Base-by-base conservation (phyloP, 75 land plant genomes). In the Pseudotsuga menziesii region DNA sequence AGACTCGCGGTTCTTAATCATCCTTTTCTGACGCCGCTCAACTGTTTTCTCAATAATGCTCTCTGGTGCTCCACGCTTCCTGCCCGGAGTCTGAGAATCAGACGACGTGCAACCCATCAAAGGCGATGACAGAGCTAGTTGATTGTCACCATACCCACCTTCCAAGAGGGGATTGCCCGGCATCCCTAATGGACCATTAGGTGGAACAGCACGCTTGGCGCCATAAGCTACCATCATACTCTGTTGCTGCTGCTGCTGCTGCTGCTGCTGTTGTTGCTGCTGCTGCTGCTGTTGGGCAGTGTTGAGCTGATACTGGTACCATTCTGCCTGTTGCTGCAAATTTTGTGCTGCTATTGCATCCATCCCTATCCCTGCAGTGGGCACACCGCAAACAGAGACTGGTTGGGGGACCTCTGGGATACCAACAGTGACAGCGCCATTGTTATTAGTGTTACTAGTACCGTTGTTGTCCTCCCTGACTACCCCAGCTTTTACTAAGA, bases 1-100 rank as follows among this genome's bases (percentile, higher is more conserved):
- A 70, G 94, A 92, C 74, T 92, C 92, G 57, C 94, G 74, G 78
- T 92, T 92, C 78, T 89, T 92, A 29, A 92, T 92, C 87, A 88
- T 89, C 55, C 94, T 82, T 72, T 82, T 87, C 73, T 90, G 90
- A 83, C 88, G 79, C 78, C 89, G 84, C 75, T 92, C 94, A 35
- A 88, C 85, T 4, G 80, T 75, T 81, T 82, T 89, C 76, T 91
- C 92, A 55, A 75, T 19, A 9, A 76, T 69, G 16, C 85, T 88
- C 7, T 78, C 83, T 20, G 67, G 75, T 6, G 82, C 56, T 29
- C 58, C 75, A 72, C 89, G 80, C 63, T 85, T 89, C 35, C 83
- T 56, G 8, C 81, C 78, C 25, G 82, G 70, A 5, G 60, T 74
- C 59, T 85, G 67, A 19, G 78, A 41, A 41, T 74, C 75, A 2